Conservation (phyloP, 2,329 filamentous ascomycete species). For the Didymosphaeria variabile region DNA sequence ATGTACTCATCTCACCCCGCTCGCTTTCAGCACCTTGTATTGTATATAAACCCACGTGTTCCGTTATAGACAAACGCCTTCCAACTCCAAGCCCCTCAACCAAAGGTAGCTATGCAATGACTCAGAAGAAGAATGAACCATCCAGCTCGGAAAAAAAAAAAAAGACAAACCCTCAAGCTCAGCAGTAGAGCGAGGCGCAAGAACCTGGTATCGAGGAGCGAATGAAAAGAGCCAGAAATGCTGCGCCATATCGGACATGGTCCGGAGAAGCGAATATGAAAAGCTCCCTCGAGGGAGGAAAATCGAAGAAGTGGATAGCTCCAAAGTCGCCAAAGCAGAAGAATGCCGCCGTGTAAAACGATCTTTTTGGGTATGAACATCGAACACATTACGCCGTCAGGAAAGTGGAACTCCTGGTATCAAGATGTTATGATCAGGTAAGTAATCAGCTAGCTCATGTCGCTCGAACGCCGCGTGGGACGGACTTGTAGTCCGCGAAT, state of each 20-base stretch:
- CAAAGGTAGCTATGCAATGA: conserved; percentile 4
- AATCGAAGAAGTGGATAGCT: neutral
- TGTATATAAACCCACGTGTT: neutral
- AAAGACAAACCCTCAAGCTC: conserved; percentile 13
- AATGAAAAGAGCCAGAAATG: conserved; percentile 3
- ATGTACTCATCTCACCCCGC: neutral
- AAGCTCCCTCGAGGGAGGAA: neutral
- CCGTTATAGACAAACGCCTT: neutral
- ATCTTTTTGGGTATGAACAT: conserved; percentile 1
- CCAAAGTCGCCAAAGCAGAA: conserved; percentile 6
- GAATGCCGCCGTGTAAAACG: neutral
- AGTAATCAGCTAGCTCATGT: neutral
- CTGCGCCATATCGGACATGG: neutral
- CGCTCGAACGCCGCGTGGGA: neutral
- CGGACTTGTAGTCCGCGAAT: neutral
- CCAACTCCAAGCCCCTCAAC: neutral
- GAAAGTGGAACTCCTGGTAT: neutral
- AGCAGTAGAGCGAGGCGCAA: conserved; percentile 12
- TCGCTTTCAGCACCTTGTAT: neutral
- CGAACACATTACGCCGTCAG: conserved; percentile 7
- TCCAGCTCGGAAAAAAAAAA: conserved; percentile 6
- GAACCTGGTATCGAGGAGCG: conserved; percentile 9
- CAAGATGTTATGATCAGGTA: neutral
- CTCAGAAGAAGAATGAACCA: neutral
- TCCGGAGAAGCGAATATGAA: conserved; percentile 12